These are phyloP conservation scores for Beauveria medogensis DNA, from an alignment of 2,329 filamentous ascomycete species.

Conservation along the genomic window DNA sequence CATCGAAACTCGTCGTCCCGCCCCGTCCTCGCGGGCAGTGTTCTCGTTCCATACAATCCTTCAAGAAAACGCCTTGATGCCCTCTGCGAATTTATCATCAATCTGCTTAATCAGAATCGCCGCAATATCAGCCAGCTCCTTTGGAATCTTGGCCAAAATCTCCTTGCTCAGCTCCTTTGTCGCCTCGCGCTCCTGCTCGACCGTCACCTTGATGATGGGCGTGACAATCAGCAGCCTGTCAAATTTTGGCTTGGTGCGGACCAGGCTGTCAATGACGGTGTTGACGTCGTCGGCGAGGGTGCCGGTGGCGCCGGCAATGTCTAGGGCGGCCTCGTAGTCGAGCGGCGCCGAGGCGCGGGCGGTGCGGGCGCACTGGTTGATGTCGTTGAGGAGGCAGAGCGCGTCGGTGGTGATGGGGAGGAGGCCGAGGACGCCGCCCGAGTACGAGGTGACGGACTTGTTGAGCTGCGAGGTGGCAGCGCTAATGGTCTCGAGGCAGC, in stretches of 20 bases:
- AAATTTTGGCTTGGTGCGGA: constrained; percentile 35
- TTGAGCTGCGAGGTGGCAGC: constrained; percentile 26
- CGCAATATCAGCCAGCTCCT: constrained; percentile 24
- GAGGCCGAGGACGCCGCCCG: constrained; percentile 28
- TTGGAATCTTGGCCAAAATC: constrained; percentile 33
- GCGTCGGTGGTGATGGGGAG: constrained; percentile 34
- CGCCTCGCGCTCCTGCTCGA: constrained; percentile 32
- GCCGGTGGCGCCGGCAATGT: constrained; percentile 29
- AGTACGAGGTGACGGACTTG: constrained; percentile 27
- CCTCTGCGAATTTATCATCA: constrained; percentile 28
- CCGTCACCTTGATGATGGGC: constrained; percentile 34
- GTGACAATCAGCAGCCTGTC: constrained; percentile 30
- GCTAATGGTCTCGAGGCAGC: constrained; percentile 28
- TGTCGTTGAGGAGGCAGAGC: constrained; percentile 28
- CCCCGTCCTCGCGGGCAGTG: too few relatives aligned
- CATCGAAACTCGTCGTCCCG: neutral
- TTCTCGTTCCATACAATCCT: neutral
- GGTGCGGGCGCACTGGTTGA: constrained; percentile 29
- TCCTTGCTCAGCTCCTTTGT: constrained; percentile 29
- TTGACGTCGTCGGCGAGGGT: constrained; percentile 30
- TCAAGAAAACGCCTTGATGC: constrained; percentile 24
- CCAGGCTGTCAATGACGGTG: constrained; percentile 28
- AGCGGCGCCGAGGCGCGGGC: constrained; percentile 31
- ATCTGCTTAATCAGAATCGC: constrained; percentile 29
- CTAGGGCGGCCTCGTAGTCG: constrained; percentile 28